A percentile compares a stretch with the other conserved stretches of the same genome.
Evolutionary conservation across 2,329 filamentous ascomycete species (phyloP).

Genomic region (Nemania bipapillata): DNA sequence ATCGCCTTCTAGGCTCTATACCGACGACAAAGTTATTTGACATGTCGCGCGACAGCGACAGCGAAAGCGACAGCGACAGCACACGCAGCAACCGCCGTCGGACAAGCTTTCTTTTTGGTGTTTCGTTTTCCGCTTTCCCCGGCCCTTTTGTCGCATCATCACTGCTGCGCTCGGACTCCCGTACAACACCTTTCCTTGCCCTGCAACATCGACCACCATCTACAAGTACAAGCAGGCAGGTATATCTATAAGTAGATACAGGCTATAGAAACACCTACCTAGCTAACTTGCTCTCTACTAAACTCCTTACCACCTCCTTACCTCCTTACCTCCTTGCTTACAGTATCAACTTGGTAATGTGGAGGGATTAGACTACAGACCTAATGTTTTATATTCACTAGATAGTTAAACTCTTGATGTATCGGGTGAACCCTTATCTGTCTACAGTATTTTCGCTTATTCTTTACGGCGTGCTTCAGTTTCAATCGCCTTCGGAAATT

Average conservation of each 20-base stretch:
- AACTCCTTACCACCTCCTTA: not conserved
- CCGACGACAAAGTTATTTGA: not conserved
- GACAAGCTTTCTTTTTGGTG: not conserved
- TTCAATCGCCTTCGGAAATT: not conserved
- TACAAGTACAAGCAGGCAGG: no score
- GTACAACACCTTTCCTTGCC: not conserved
- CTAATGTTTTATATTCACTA: not conserved
- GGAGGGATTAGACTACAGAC: conserved; percentile 1
- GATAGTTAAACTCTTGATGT: not conserved
- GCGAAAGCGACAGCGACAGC: not conserved
- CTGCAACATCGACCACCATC: conserved; percentile 16
- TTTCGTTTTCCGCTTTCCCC: conserved; percentile 8
- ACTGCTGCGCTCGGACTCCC: conserved; percentile 27
- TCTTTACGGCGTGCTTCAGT: not conserved
- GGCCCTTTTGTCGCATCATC: conserved; percentile 5
- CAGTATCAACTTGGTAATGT: not conserved
- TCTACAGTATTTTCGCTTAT: not conserved
- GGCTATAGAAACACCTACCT: not conserved
- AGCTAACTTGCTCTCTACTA: no score
- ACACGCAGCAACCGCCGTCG: no score
- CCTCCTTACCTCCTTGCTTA: not conserved
- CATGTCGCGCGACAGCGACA: not conserved
- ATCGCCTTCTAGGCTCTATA: conserved; percentile 1
- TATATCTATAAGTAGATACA: conserved; percentile 1
- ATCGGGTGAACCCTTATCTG: not conserved